Evolutionary conservation across 73 alveolate genomes (phyloP).

Genomic region (Durusdinium trenchii): DNA sequence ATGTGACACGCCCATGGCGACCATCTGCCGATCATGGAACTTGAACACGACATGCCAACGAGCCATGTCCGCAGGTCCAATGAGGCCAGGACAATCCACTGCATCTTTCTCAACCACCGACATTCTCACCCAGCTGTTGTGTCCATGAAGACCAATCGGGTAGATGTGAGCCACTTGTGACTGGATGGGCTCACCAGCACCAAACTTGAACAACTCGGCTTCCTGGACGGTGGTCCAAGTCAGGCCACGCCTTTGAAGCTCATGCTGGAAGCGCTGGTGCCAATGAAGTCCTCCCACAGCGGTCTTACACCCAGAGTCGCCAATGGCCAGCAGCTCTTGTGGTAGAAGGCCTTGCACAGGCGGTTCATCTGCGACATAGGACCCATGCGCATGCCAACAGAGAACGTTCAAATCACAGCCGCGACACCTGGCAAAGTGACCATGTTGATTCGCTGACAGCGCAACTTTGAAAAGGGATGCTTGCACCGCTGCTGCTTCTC

Average conservation of each 20-base stretch:
- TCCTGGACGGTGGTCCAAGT: neutral
- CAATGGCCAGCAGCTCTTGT: slow-evolving; percentile 18
- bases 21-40: neutral
- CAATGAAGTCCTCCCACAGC: slow-evolving; percentile 36
- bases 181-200: neutral
- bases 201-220: slow-evolving; percentile 46
- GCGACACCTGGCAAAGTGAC: slow-evolving; percentile 18
- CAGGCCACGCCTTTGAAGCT: neutral
- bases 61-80: slow-evolving; percentile 1
- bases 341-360: neutral
- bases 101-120: slow-evolving; percentile 28
- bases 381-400: slow-evolving; percentile 6
- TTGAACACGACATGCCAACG: slow-evolving; percentile 37
- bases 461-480: neutral
- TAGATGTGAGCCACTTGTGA: neutral
- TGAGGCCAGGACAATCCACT: slow-evolving; percentile 30
- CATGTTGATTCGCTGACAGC: neutral
- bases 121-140: neutral
- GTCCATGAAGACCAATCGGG: neutral
- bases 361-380: neutral
- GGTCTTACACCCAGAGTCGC: slow-evolving; percentile 47
- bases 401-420: slow-evolving; percentile 37
- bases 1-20: neutral
- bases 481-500: neutral
- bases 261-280: slow-evolving; percentile 27